These are phyloP conservation scores for Allium sativum DNA, from an alignment of 106 monocot species.

Conservation along the genomic window DNA sequence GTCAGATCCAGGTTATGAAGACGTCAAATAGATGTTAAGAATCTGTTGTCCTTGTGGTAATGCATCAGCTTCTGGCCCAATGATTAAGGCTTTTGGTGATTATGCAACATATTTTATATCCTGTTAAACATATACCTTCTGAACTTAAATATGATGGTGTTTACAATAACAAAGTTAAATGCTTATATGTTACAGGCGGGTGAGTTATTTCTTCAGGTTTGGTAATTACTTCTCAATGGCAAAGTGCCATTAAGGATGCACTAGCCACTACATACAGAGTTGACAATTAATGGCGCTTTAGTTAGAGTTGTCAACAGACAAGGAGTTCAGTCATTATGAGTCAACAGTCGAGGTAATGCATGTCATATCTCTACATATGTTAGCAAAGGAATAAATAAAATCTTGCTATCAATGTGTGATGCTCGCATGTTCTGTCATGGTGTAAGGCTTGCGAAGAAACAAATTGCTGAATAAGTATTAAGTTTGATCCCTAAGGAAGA, in stretches of 20 bases:
- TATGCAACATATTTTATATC: conserved; percentile 25
- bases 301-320: conserved; percentile 9
- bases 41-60: no score
- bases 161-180: conserved; percentile 43
- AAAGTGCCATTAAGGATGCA: conserved; percentile 53
- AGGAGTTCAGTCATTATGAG: conserved; percentile 7
- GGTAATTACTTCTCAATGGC: conserved; percentile 56
- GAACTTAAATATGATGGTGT: conserved; percentile 31
- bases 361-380: conserved; percentile 27
- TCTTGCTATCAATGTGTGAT: conserved; percentile 32
- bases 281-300: conserved; percentile 33
- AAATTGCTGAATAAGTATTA: conserved; percentile 44
- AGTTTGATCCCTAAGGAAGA: no score
- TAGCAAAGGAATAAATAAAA: conserved; percentile 45
- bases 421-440: conserved; percentile 42
- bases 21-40: no score
- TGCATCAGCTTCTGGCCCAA: no score
- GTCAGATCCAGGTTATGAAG: no score
- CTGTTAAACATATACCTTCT: conserved; percentile 28
- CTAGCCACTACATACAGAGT: conserved; percentile 37
- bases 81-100: conserved; percentile 52
- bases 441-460: conserved; percentile 31
- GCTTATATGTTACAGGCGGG: conserved; percentile 37
- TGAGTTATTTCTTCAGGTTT: conserved; percentile 66
- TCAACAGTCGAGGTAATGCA: conserved; percentile 14